These are phyloP conservation scores for Smittium mucronatum DNA, from an alignment of 371 early-diverging fungal species.

Conservation along the genomic window DNA sequence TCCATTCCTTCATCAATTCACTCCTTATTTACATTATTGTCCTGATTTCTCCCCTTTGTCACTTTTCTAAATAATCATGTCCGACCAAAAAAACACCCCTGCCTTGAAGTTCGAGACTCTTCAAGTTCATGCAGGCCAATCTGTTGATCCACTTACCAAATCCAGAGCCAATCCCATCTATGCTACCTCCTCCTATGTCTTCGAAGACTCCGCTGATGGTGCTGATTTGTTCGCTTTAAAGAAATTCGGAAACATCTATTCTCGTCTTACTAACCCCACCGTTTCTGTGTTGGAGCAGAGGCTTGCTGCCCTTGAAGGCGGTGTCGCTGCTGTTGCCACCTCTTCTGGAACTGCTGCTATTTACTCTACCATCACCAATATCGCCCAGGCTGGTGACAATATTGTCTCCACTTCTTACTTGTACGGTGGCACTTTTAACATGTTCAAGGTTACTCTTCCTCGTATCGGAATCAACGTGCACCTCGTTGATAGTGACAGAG, in stretches of 20 bases:
- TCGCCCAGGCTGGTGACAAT: constrained; percentile 69
- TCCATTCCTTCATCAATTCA: too few species aligned
- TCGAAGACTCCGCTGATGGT: constrained; percentile 61
- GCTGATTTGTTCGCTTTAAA: constrained; percentile 61
- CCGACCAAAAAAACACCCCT: too few species aligned
- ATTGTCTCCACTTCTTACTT: constrained; percentile 61
- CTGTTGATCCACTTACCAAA: constrained; percentile 46
- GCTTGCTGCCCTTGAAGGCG: constrained; percentile 78
- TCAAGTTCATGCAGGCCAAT: constrained; percentile 79
- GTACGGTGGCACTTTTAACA: constrained; percentile 83
- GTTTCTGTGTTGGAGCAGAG: constrained; percentile 77
- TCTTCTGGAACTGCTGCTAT: constrained; percentile 81
- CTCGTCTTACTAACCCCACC: constrained; percentile 75
- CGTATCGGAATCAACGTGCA: constrained; percentile 64
- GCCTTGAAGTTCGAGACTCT: constrained; percentile 78
- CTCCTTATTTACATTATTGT: too few species aligned
- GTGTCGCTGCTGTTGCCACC: constrained; percentile 54
- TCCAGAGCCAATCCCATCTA: constrained; percentile 85
- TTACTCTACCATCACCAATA: constrained; percentile 57
- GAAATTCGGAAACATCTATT: constrained; percentile 61
- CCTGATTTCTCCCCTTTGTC: too few species aligned
- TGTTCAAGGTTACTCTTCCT: constrained; percentile 68
- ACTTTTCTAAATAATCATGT: too few species aligned
- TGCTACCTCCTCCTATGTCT: constrained; percentile 65
- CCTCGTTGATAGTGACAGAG: constrained; percentile 61